These are phyloP conservation scores for Omphalea diandra DNA, from an alignment of 441 rosid species.

Conservation along the genomic window DNA sequence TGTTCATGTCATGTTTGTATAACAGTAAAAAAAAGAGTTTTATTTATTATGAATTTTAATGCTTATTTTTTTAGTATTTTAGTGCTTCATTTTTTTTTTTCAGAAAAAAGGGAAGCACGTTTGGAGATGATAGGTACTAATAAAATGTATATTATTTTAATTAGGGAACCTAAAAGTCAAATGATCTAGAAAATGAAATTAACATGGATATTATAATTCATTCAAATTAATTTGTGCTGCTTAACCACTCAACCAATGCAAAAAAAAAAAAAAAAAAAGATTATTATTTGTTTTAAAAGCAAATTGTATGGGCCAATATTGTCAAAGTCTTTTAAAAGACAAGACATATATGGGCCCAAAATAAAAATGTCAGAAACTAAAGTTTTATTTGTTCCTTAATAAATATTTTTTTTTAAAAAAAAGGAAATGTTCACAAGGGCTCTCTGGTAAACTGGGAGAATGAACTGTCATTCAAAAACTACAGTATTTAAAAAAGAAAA, in stretches of 20 bases:
- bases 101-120: too few relatives aligned
- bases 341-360: slow-evolving; percentile 14
- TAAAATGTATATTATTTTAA: too few relatives aligned
- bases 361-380: slow-evolving; percentile 17
- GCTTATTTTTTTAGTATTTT: too few relatives aligned
- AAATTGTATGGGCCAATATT: slow-evolving; percentile 3
- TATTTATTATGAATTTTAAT: too few relatives aligned
- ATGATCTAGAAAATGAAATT: too few relatives aligned
- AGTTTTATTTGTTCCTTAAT: neutral
- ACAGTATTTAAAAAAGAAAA: slow-evolving; percentile 12
- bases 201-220: neutral
- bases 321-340: neutral
- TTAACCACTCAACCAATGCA: neutral
- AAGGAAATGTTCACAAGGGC: slow-evolving; percentile 7
- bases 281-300: too few relatives aligned
- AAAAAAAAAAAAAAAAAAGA: too few relatives aligned
- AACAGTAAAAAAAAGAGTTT: too few relatives aligned
- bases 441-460: slow-evolving; percentile 14
- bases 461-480: slow-evolving; percentile 34
- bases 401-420: neutral
- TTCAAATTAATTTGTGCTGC: neutral
- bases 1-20: too few relatives aligned
- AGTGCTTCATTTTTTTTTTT: too few relatives aligned
- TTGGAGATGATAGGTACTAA: too few relatives aligned
- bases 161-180: too few relatives aligned